Evolutionary conservation across 305 asterid genomes (phyloP).

Genomic region (Petunia hybrid): DNA sequence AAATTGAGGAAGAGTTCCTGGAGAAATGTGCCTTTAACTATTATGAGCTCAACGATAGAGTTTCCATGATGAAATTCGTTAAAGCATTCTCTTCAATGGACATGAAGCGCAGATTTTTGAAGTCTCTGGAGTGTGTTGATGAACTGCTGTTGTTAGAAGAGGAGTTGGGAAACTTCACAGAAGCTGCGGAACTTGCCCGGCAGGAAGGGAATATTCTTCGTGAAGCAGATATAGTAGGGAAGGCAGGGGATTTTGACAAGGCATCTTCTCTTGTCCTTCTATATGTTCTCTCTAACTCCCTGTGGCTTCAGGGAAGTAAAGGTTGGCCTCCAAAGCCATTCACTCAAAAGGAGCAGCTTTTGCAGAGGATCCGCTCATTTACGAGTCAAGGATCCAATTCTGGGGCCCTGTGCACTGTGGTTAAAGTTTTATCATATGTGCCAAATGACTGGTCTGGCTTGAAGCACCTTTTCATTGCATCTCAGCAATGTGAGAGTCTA

Average conservation of each 20-base stretch:
- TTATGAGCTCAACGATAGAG: conserved; percentile 41
- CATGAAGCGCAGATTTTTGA: conserved; percentile 58
- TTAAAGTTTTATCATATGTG: conserved; percentile 46
- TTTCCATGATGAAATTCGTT: conserved; percentile 55
- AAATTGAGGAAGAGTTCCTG: conserved; percentile 52
- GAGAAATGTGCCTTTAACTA: conserved; percentile 55
- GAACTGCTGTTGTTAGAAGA: conserved; percentile 58
- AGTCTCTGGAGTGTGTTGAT: conserved; percentile 45
- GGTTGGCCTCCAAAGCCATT: conserved; percentile 65
- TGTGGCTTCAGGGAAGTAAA: conserved; percentile 54
- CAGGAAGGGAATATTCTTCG: conserved; percentile 46
- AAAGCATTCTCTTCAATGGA: conserved; percentile 54
- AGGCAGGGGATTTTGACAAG: conserved; percentile 40
- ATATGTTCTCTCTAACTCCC: conserved; percentile 46
- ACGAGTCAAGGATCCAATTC: conserved; percentile 44
- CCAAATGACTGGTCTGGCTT: conserved; percentile 42
- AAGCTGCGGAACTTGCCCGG: conserved; percentile 58
- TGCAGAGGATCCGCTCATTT: conserved; percentile 42
- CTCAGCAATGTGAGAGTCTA: conserved; percentile 36
- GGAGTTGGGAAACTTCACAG: conserved; percentile 54
- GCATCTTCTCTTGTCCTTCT: conserved; percentile 50
- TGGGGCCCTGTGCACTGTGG: conserved; percentile 47
- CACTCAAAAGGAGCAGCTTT: conserved; percentile 47
- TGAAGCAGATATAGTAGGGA: conserved; percentile 57
- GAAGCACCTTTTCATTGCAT: conserved; percentile 39